phyloP scores from a whole-genome alignment of 768 basidiomycete genomes.

The Xerocomus potaroensis region DNA sequence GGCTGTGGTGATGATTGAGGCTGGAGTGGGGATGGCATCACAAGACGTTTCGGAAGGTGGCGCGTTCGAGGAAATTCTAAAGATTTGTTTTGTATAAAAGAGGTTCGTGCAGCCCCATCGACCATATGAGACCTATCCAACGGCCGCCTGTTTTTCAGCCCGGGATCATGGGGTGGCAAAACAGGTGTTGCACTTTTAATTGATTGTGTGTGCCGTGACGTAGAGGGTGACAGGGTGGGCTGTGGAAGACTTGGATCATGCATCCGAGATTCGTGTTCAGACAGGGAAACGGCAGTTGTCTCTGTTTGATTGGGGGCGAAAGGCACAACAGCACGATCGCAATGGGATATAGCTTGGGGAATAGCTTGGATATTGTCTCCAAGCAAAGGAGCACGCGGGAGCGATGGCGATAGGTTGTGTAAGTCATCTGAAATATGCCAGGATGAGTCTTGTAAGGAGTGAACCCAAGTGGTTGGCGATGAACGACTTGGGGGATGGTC shows the following conservation, averaged over 20 bases:
- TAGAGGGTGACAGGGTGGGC: slow-evolving; percentile 4
- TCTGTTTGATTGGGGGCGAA: slow-evolving; percentile 12
- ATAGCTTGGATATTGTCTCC: slow-evolving; percentile 7
- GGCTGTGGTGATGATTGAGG: slow-evolving; percentile 18
- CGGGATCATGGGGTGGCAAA: background rate
- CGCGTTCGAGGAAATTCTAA: slow-evolving; percentile 19
- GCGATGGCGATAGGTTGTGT: slow-evolving; percentile 2
- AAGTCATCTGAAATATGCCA: background rate
- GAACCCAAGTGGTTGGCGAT: slow-evolving; percentile 4
- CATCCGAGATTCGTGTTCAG: slow-evolving; percentile 14
- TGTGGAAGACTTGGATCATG: slow-evolving; percentile 5
- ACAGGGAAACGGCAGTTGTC: slow-evolving; percentile 20
- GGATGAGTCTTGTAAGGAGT: background rate
- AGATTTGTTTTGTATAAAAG: slow-evolving; percentile 7
- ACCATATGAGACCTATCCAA: slow-evolving; percentile 6
- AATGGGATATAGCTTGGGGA: too few species aligned
- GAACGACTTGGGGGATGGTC: slow-evolving; percentile 13
- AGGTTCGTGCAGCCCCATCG: slow-evolving; percentile 3
- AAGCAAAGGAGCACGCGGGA: slow-evolving; percentile 13
- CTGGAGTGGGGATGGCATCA: slow-evolving; percentile 72
- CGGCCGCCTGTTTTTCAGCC: slow-evolving; percentile 9
- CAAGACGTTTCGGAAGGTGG: slow-evolving; percentile 59
- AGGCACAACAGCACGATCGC: slow-evolving; percentile 9
- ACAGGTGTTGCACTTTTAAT: background rate
- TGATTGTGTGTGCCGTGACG: slow-evolving; percentile 3